Evolutionary conservation across 345 rosid genomes (phyloP).

Genomic region (Laguncularia racemosa): DNA sequence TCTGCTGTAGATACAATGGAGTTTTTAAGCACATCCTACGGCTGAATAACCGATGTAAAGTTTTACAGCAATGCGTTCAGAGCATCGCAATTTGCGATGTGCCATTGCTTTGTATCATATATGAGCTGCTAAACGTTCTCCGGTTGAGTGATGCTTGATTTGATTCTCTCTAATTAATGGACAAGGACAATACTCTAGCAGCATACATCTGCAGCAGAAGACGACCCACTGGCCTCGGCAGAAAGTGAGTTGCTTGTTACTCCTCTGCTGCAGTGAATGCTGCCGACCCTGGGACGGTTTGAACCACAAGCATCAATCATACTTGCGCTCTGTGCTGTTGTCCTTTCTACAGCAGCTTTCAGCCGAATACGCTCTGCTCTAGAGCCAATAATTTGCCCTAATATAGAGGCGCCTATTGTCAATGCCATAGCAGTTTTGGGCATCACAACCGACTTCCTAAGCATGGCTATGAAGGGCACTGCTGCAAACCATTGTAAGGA

Average conservation of each 20-base stretch:
- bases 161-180: no score
- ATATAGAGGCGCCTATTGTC: slow-evolving; percentile 76
- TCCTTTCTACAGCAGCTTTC: slow-evolving; percentile 27
- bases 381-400: slow-evolving; percentile 86
- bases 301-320: slow-evolving; percentile 6
- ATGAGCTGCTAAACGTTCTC: no score
- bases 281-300: slow-evolving; percentile 11
- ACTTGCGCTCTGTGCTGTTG: slow-evolving; percentile 14
- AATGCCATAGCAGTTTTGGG: slow-evolving; percentile 86
- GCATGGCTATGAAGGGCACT: slow-evolving; percentile 85
- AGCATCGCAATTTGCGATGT: no score
- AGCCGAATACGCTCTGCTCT: slow-evolving; percentile 77
- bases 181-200: slow-evolving; percentile 13
- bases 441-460: slow-evolving; percentile 77
- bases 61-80: no score
- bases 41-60: no score
- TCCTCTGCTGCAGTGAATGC: slow-evolving; percentile 31
- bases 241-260: slow-evolving; percentile 13
- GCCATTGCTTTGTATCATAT: no score
- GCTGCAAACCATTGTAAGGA: slow-evolving; percentile 81
- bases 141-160: no score
- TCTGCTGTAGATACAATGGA: no score
- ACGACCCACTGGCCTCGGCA: slow-evolving; percentile 4
- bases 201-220: slow-evolving; percentile 34
- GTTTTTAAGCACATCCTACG: no score